These are phyloP conservation scores for Phytopythium kandeliae DNA, from an alignment of 352 stramenopile species.

Conservation along the genomic window DNA sequence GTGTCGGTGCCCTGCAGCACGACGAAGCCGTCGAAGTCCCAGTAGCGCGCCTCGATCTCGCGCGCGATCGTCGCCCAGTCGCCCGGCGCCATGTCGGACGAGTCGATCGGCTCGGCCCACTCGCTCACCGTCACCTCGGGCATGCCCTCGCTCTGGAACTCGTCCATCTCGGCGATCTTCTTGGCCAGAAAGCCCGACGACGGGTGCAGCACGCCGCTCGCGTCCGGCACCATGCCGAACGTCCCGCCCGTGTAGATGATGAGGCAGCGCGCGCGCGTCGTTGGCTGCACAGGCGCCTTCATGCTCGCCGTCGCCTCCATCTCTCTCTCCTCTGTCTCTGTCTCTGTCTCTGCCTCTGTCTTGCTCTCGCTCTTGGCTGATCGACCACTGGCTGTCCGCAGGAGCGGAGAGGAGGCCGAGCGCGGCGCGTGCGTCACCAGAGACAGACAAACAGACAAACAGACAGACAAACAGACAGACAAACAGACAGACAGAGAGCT, in stretches of 20 bases:
- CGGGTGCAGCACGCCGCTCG: slow-evolving; percentile 72
- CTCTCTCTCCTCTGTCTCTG: too few species aligned
- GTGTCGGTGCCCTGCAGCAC: slow-evolving; percentile 97
- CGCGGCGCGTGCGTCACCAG: too few species aligned
- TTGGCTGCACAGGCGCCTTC: neutral
- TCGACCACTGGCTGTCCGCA: too few species aligned
- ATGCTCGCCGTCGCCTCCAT: slow-evolving; percentile 11
- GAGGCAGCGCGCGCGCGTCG: slow-evolving; percentile 57
- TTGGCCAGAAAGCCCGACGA: slow-evolving; percentile 84
- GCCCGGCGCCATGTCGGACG: slow-evolving; percentile 75
- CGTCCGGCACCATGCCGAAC: slow-evolving; percentile 87
- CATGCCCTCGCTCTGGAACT: slow-evolving; percentile 83
- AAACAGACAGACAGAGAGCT: too few species aligned
- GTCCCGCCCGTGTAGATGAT: slow-evolving; percentile 91
- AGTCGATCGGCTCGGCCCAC: slow-evolving; percentile 88
- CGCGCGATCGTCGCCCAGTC: slow-evolving; percentile 92
- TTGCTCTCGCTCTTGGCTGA: too few species aligned
- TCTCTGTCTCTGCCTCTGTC: too few species aligned
- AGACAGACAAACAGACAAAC: too few species aligned
- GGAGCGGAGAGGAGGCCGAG: too few species aligned
- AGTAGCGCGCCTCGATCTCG: slow-evolving; percentile 94
- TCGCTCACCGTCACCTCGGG: slow-evolving; percentile 68
- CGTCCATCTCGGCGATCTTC: slow-evolving; percentile 84
- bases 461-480: too few species aligned
- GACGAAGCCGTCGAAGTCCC: slow-evolving; percentile 96